Percentiles rank a stretch among this genome's conserved stretches.
Evolutionary conservation across 192 early-diverging fungal genomes (phyloP).

Genomic region (Linnemannia hyalina): DNA sequence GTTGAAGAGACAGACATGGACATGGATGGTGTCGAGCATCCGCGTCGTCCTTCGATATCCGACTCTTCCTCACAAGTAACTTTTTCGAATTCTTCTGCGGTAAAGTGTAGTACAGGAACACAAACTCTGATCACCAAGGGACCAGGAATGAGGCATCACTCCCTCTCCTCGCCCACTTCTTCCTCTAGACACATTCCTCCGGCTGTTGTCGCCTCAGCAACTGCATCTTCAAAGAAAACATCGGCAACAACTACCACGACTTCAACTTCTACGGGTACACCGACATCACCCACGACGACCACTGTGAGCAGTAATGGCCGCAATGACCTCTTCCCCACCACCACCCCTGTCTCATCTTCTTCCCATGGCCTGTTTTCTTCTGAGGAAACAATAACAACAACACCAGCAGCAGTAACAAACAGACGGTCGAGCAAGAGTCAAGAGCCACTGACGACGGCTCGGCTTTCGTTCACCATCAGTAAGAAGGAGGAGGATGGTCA

Average conservation of each 20-base stretch:
- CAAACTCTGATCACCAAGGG: slow-evolving; percentile 4
- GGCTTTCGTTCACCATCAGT: background rate
- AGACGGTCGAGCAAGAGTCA: background rate
- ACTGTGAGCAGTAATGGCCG: too few species aligned
- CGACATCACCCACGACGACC: background rate
- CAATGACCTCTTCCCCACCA: background rate
- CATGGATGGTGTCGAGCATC: background rate
- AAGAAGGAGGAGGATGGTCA: background rate
- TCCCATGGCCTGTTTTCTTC: background rate
- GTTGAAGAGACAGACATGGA: slow-evolving; percentile 6
- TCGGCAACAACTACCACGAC: background rate
- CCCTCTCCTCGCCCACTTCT: background rate
- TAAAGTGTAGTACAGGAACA: background rate
- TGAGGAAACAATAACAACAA: background rate
- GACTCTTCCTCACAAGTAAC: too few species aligned
- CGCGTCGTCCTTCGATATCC: background rate
- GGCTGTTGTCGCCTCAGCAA: background rate
- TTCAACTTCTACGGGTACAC: background rate
- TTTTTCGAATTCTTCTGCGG: background rate
- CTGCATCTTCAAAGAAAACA: background rate
- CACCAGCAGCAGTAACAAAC: too few species aligned
- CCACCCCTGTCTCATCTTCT: background rate
- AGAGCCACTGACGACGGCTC: background rate
- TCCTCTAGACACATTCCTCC: background rate
- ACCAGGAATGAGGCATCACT: background rate